Conservation (phyloP, 345 rosid genomes). For the Euclidium syriacum region DNA sequence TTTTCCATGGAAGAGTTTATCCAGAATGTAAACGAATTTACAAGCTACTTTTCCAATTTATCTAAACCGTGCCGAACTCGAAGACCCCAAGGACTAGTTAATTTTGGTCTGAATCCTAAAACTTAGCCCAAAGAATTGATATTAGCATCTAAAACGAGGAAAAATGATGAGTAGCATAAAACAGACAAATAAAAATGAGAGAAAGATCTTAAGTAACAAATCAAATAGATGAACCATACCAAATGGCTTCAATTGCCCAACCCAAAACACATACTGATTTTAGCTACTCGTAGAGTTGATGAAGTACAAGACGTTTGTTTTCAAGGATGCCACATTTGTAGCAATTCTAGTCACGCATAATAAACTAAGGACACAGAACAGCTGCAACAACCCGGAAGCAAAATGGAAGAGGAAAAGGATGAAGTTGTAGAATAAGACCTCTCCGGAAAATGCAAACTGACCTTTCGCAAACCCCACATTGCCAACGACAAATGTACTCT, state of each 20-base stretch:
- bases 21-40: neutral
- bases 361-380: conserved; percentile 11
- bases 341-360: conserved; percentile 14
- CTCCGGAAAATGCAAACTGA: neutral
- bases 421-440: conserved; percentile 21
- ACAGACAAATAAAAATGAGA: neutral
- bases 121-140: neutral
- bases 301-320: conserved; percentile 2
- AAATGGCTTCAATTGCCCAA: conserved; percentile 15
- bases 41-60: neutral
- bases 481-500: conserved; percentile 15
- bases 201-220: neutral
- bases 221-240: neutral
- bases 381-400: conserved; percentile 1
- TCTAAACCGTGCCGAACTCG: neutral
- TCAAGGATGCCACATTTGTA: conserved; percentile 16
- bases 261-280: conserved; percentile 3
- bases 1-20: neutral
- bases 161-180: neutral
- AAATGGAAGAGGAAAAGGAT: neutral
- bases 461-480: neutral
- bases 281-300: conserved; percentile 9
- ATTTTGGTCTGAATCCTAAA: neutral
- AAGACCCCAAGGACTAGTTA: neutral
- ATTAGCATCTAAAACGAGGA: neutral